phyloP scores from a whole-genome alignment of 805 yeast species.

The Saccharomycopsis sp. region DNA sequence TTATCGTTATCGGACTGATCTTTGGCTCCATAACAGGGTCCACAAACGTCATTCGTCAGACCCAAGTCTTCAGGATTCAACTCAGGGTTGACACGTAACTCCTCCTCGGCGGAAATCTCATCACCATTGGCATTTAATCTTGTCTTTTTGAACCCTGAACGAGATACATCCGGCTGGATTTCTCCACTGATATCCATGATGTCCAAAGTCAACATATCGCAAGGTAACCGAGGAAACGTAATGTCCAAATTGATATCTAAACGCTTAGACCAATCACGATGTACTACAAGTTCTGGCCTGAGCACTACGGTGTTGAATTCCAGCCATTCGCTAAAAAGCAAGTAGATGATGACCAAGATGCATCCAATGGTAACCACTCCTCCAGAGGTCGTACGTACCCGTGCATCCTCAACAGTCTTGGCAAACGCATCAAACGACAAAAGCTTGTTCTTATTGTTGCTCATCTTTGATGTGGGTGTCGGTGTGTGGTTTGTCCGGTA shows the following conservation, averaged over 20 bases:
- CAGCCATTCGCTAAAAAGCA: conserved; percentile 67
- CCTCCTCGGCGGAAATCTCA: conserved; percentile 34
- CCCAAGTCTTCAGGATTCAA: conserved; percentile 21
- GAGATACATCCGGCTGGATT: conserved; percentile 62
- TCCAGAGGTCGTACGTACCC: conserved; percentile 82
- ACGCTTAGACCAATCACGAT: conserved; percentile 68
- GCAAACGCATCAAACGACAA: conserved; percentile 82
- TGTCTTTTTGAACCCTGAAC: conserved; percentile 64
- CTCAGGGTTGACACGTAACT: conserved; percentile 34
- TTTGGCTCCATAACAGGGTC: conserved; percentile 83
- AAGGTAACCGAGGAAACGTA: conserved; percentile 79
- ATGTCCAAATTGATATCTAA: conserved; percentile 77
- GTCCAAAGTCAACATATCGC: conserved; percentile 76
- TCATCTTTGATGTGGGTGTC: conserved; percentile 10
- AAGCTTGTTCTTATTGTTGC: conserved; percentile 27
- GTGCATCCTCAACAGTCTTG: conserved; percentile 90
- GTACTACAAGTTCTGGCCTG: conserved; percentile 83
- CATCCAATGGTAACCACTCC: conserved; percentile 81
- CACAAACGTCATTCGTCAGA: conserved; percentile 49
- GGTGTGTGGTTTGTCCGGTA: not conserved
- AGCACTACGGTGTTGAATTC: conserved; percentile 64
- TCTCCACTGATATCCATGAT: conserved; percentile 88
- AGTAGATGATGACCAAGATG: conserved; percentile 48
- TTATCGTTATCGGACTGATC: conserved; percentile 44
- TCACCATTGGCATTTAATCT: conserved; percentile 53